Evolutionary conservation across 164 flowering plant species (phyloP).

Genomic region (Tetracentron sinense): DNA sequence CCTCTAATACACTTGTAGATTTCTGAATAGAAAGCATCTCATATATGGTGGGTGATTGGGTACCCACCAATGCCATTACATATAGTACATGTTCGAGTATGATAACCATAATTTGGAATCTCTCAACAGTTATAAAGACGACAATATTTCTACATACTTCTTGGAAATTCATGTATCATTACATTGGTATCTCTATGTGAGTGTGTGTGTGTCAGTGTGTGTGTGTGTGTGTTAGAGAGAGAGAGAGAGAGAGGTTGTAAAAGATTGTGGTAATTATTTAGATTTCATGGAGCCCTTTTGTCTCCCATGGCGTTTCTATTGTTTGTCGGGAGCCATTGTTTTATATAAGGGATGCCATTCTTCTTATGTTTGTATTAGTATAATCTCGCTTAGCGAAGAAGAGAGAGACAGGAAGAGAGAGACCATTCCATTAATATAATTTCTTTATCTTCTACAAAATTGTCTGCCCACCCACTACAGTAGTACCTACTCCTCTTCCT

Average conservation of each 20-base stretch:
- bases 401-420: neutral
- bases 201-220: neutral
- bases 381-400: too few relatives aligned
- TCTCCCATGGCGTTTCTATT: constrained; percentile 4
- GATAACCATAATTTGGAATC: too few relatives aligned
- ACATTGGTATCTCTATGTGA: neutral
- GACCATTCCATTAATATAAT: too few relatives aligned
- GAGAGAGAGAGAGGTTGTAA: constrained; percentile 8
- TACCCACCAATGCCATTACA: neutral
- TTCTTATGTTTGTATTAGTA: neutral
- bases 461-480: too few relatives aligned
- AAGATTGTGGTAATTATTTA: neutral
- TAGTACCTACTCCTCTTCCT: too few relatives aligned
- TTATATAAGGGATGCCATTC: neutral
- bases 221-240: neutral
- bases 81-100: neutral
- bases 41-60: neutral
- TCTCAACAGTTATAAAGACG: too few relatives aligned
- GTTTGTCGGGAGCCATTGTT: neutral
- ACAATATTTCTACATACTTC: too few relatives aligned
- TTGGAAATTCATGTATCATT: too few relatives aligned
- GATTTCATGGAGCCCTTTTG: neutral
- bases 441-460: too few relatives aligned
- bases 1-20: neutral
- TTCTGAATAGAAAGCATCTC: too few relatives aligned